Base-by-base conservation (phyloP, 306 rosid species). In the Luffa acutangula region DNA sequence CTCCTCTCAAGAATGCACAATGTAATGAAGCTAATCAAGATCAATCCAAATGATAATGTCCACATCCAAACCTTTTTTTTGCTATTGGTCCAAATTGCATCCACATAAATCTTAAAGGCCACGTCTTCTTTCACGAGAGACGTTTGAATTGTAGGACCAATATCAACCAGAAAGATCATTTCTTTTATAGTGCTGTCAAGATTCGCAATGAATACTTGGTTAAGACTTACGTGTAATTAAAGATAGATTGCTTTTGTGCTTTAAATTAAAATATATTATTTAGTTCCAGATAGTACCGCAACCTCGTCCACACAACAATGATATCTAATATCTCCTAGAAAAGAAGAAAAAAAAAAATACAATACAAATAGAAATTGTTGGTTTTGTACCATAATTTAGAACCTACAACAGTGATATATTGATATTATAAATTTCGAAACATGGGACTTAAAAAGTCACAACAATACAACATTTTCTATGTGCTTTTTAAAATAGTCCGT, bases 391-490 rank as follows among this genome's bases (percentile, higher is more conserved):
- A 66, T 33, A 66, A 18, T 58, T 39, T 65, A 15, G 59, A 63
- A 36, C 0, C 18, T 65, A 17, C 73, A 10, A 42, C n/a, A 1
- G 25, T 65, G 21, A 65, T 63, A 64, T 66, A 64, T 66, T 39
- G 49, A 66, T 70, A 70, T 70, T 45, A 70, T 70, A 70, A 70
- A 70, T 25, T 70, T 20, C 31, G 74, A 48, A 43, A 70, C 53
- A 69, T 69, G 75, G 75, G 52, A 42, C 20, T 69, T 66, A 69
- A 14, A 43, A 69, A 69, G 43, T 43, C 75, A 8, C 53, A 69
- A 69, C 12, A 46, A 46, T 71, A 25, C 41, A 71, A 45, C 49
- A 70, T 10, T 42, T 70, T 70, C 54, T 70, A 70, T 67, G 17
- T 67, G 34, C 3, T 5, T 67, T 67, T 67, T 64, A 7, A 69